phyloP scores from a whole-genome alignment of 331 rosid species.

The Ulmus americana region DNA sequence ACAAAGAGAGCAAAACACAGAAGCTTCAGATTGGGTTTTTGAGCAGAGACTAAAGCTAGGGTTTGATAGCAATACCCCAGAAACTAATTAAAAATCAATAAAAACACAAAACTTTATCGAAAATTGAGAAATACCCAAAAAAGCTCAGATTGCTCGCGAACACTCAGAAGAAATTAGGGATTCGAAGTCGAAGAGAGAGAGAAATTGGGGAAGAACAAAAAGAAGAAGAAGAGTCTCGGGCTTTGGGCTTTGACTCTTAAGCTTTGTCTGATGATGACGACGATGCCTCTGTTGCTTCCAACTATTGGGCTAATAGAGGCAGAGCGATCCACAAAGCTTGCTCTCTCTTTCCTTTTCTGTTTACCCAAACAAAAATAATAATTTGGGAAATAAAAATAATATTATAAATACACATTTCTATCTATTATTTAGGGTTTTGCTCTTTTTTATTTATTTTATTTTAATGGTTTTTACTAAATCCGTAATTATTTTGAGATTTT shows the following conservation, averaged over 20 bases:
- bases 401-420: too few relatives aligned
- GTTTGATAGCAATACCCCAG: slow-evolving; percentile 35
- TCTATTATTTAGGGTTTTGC: neutral
- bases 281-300: slow-evolving; percentile 40
- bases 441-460: neutral
- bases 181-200: slow-evolving; percentile 2
- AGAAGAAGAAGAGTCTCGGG: slow-evolving; percentile 33
- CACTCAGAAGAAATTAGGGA: neutral
- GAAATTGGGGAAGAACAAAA: neutral
- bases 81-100: neutral
- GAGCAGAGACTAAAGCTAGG: slow-evolving; percentile 39
- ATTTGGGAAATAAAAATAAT: too few relatives aligned
- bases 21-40: slow-evolving; percentile 24
- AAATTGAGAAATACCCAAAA: slow-evolving; percentile 8
- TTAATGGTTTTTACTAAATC: neutral
- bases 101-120: slow-evolving; percentile 12
- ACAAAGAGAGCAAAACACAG: slow-evolving; percentile 15
- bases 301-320: too few relatives aligned
- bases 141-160: slow-evolving; percentile 4
- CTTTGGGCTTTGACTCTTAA: slow-evolving; percentile 59
- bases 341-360: neutral
- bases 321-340: neutral
- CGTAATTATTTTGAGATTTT: too few relatives aligned
- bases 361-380: too few relatives aligned
- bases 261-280: slow-evolving; percentile 55